Evolutionary conservation across 371 early-diverging fungal genomes (phyloP).

Genomic region (Rhizomucor miehei): DNA sequence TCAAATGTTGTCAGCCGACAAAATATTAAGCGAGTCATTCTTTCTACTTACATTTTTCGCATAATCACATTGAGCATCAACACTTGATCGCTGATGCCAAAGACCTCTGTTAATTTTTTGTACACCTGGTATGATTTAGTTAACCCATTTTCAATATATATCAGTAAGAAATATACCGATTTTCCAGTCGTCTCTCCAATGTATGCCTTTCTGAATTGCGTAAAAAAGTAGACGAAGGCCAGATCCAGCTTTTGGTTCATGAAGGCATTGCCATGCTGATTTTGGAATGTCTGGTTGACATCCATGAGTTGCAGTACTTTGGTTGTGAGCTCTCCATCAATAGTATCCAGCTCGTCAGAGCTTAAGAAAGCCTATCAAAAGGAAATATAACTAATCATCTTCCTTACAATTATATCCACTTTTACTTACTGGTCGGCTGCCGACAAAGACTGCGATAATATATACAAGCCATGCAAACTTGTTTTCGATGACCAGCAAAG

Average conservation of each 20-base stretch:
- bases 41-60: constrained; percentile 56
- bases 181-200: constrained; percentile 52
- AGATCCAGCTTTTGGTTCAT: constrained; percentile 64
- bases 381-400: neutral
- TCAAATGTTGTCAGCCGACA: neutral
- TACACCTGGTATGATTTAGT: constrained; percentile 46
- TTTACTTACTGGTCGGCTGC: constrained; percentile 59
- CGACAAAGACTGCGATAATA: constrained; percentile 68
- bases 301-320: constrained; percentile 60
- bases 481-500: constrained; percentile 55
- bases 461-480: constrained; percentile 85
- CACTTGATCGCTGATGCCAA: constrained; percentile 54
- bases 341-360: constrained; percentile 60
- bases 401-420: neutral
- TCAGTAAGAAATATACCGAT: constrained; percentile 18
- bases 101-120: constrained; percentile 44
- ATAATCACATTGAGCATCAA: constrained; percentile 64
- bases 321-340: constrained; percentile 64
- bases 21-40: neutral
- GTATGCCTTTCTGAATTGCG: constrained; percentile 75
- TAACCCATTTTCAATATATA: neutral
- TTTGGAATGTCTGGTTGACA: constrained; percentile 44
- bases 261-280: constrained; percentile 36
- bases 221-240: constrained; percentile 77
- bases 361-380: constrained; percentile 52